phyloP scores from a whole-genome alignment of 257 asterid species.

The Thymus mandschuricus region DNA sequence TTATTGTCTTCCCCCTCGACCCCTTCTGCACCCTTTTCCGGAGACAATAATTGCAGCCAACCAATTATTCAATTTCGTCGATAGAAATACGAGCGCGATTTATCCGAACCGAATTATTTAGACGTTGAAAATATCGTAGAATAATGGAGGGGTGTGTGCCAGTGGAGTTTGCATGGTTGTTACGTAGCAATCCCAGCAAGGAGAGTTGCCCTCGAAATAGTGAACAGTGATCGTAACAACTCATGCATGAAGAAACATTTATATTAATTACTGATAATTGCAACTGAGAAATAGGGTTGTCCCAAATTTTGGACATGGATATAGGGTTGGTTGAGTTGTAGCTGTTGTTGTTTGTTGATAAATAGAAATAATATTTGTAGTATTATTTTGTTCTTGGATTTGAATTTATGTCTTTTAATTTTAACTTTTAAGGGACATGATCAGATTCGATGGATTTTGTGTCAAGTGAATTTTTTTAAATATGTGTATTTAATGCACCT shows the following conservation, averaged over 20 bases:
- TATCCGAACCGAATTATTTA: not conserved
- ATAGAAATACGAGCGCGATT: not conserved
- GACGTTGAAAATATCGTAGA: not conserved
- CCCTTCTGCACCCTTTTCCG: conserved; percentile 54
- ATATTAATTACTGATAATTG: conserved; percentile 36
- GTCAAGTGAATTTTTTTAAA: not conserved
- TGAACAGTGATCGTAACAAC: conserved; percentile 46
- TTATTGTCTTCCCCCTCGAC: conserved; percentile 49
- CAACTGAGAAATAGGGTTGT: conserved; percentile 32
- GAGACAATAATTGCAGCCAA: conserved; percentile 22
- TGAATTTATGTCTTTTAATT: not conserved
- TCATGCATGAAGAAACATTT: conserved; percentile 42
- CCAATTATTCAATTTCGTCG: not conserved
- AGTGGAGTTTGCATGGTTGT: conserved; percentile 53
- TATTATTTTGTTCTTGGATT: not conserved
- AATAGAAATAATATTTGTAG: not conserved
- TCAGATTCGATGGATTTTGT: not conserved
- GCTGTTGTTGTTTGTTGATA: conserved; percentile 8
- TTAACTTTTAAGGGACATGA: not conserved
- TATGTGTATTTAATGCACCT: too few species aligned
- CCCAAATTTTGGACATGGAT: conserved; percentile 5
- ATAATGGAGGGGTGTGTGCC: conserved; percentile 16
- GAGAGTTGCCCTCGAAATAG: conserved; percentile 33
- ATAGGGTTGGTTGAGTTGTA: conserved; percentile 9
- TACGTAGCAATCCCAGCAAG: conserved; percentile 40